Conservation (phyloP, 495 filamentous ascomycete species). For the Apodospora peruviana region DNA sequence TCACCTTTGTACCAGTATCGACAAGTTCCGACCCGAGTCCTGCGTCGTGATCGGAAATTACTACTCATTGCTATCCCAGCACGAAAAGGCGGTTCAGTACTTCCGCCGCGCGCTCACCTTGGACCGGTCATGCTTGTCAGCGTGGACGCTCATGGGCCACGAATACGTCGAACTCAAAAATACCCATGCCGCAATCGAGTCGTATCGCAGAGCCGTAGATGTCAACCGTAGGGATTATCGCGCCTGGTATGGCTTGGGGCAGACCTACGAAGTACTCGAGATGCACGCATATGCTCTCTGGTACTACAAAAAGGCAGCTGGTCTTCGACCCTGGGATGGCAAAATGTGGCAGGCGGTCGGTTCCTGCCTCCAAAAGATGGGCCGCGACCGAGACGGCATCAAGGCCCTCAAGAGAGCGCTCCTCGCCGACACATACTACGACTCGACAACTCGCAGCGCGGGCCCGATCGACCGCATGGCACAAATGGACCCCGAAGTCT, state of each 20-base stretch:
- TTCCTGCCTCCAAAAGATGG: slow-evolving; percentile 83
- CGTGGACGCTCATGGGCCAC: slow-evolving; percentile 99
- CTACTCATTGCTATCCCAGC: slow-evolving; percentile 85
- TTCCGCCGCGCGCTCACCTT: slow-evolving; percentile 95
- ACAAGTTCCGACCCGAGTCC: slow-evolving; percentile 95
- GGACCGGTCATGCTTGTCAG: slow-evolving; percentile 84
- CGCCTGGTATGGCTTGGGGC: slow-evolving; percentile 96
- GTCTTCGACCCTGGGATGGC: slow-evolving; percentile 82
- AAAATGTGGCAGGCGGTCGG: slow-evolving; percentile 99
- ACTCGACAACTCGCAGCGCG: slow-evolving; percentile 42
- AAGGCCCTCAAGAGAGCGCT: slow-evolving; percentile 91
- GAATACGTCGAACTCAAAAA: slow-evolving; percentile 99
- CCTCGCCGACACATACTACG: slow-evolving; percentile 74
- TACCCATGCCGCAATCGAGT: slow-evolving; percentile 96
- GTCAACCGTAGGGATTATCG: slow-evolving; percentile 95
- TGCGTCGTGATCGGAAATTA: slow-evolving; percentile 98
- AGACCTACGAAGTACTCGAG: slow-evolving; percentile 95
- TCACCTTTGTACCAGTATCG: slow-evolving; percentile 79
- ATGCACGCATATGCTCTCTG: slow-evolving; percentile 96
- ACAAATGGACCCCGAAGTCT: slow-evolving; percentile 83
- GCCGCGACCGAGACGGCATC: slow-evolving; percentile 75
- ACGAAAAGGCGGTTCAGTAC: slow-evolving; percentile 97
- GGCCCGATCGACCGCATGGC: slow-evolving; percentile 28
- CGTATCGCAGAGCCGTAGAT: slow-evolving; percentile 92
- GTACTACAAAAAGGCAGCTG: slow-evolving; percentile 95